phyloP scores from a whole-genome alignment of 306 rosid genomes.

The Dicorynia guianensis region DNA sequence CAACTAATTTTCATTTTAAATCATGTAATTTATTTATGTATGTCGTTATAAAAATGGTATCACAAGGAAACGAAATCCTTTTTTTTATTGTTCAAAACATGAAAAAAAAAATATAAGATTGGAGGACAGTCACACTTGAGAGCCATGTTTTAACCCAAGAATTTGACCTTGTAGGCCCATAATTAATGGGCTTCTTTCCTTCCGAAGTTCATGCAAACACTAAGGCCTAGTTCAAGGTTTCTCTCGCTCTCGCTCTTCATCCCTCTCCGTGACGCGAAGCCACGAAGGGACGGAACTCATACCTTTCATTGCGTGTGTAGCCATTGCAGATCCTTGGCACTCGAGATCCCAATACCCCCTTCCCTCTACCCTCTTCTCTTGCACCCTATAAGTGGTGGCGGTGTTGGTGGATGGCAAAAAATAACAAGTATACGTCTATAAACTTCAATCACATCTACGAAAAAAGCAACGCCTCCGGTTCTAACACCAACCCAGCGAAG shows the following conservation, averaged over 20 bases:
- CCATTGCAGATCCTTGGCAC: neutral
- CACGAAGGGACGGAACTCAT: neutral
- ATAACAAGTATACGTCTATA: slow-evolving; percentile 71
- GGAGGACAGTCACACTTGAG: too few species aligned
- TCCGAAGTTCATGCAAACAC: too few species aligned
- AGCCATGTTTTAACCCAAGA: too few species aligned
- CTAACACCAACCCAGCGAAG: slow-evolving; percentile 38
- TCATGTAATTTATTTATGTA: too few species aligned
- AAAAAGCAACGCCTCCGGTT: slow-evolving; percentile 44
- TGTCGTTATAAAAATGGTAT: too few species aligned
- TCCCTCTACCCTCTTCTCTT: neutral
- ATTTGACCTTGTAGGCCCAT: too few species aligned
- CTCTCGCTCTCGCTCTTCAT: slow-evolving; percentile 1
- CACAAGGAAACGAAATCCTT: too few species aligned
- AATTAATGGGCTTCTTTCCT: too few species aligned
- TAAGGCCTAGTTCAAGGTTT: neutral
- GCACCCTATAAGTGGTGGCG: neutral
- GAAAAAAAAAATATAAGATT: too few species aligned
- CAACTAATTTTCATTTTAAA: too few species aligned
- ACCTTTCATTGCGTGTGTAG: neutral
- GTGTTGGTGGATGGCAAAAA: slow-evolving; percentile 80
- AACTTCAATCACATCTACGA: slow-evolving; percentile 88
- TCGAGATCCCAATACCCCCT: neutral
- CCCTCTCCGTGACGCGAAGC: neutral
- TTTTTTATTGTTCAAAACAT: too few species aligned